Evolutionary conservation across 2,329 filamentous ascomycete genomes (phyloP), one percentile per base, ranked within the genome.

Genomic region (Paraphaeosphaeria sporulosa): DNA sequence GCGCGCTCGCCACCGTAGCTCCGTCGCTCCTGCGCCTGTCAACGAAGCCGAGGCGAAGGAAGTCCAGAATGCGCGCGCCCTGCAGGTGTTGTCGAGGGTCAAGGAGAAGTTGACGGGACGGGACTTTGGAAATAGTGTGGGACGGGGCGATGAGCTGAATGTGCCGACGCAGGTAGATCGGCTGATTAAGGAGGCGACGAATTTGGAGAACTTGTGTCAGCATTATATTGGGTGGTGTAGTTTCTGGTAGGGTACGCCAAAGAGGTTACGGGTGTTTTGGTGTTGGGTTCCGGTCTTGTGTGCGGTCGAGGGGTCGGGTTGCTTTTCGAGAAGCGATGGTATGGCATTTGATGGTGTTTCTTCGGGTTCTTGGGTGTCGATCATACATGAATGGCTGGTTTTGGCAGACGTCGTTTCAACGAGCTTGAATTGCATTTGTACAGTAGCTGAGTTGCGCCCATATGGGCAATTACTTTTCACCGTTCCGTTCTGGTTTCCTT

Each of bases 171-270:
- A 99, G 80, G 96, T 99, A 5, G 94, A 97, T 79, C 94, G 96
- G 78, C 82, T 99, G 71, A 91, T 99, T 70, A 90, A 91, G 63
- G 94, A 99, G 82, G 95, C 95, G 23, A 99, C 95, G 7, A 97
- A 95, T 74, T 84, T 98, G 70, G 95, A 98, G 85, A 98, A 98
- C 77, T 83, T 99, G 63, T 99, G 95, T 77, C 95, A 98, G 83
- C 95, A 98, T 82, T 99, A 97, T 78, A 97, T 98, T 71, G 95
- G 95, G 65, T 98, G 94, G 94, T 98, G 94, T 81, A 96, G 92
- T 80, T 98, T 97, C 85, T 98, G 94, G 94, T 98, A 70, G 57
- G 25, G 25, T 27, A 27, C 6, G 25, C 3, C 25, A 27, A n/a
- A n/a, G 25, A 27, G 25, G 25, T 27, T 27, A 27, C 25, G 25